Evolutionary conservation across 1,284 basidiomycete species (phyloP), one percentile per base, ranked within the genome.

Genomic region (Trichosporon inkin): DNA sequence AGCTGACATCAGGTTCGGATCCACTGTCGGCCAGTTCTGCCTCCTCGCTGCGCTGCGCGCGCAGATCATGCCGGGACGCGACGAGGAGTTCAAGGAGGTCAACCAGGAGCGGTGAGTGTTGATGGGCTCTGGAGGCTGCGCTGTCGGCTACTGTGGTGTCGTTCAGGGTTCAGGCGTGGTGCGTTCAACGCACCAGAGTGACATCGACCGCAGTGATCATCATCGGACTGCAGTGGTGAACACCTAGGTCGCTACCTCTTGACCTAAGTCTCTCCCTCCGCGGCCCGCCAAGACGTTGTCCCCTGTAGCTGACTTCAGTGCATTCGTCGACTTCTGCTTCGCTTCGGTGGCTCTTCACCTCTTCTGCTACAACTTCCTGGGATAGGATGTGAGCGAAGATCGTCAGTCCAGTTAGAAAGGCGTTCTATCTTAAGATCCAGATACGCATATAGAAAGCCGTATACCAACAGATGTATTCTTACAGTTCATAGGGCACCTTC

Each of bases 301-400:
- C 10, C 17, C 1, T 13, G 34, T 19, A 40, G 51, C 55, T 60
- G 39, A 60, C 56, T 2, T 1, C 76, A 96, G 92, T 71, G 93
- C 93, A 24, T 99, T 99, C 72, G 93, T 90, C 47, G 96, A 99
- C 75, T 99, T 97, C 72, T 88, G 90, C 32, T 80, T 96, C 55
- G 94, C 93, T 16, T 95, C 92, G 1, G 87, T 99, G 63, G 86
- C 98, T 44, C 82, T 99, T 55, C 95, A 99, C 80, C 95, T 98
- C 81, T 99, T 99, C 76, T 93, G 96, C 58, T 97, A 88, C 84
- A 98, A 97, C 80, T 99, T 97, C 84, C 83, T 92, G 8, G 90
- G 90, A 68, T 90, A 56, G 37, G 24, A 14, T 4, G 16, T n/a
- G 36, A n/a, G 16, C 36, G 36, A 10, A 13, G 5, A 10, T 3